Evolutionary conservation across 768 basidiomycete genomes (phyloP).

Genomic region (Tylopilus felleus): DNA sequence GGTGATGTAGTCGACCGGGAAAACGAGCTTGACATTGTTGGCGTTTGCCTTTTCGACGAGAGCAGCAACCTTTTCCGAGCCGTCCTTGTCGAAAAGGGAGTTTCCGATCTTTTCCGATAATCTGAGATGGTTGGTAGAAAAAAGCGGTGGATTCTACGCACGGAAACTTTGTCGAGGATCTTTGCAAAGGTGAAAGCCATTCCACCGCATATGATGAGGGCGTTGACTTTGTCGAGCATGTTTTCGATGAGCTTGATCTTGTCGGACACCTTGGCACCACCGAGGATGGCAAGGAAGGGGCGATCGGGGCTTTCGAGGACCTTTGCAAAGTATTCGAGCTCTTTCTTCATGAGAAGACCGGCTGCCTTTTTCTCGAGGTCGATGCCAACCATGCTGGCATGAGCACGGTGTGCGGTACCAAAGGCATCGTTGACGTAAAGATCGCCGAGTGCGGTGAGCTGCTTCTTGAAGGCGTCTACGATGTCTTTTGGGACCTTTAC

Average conservation of each 20-base stretch:
- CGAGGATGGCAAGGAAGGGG: constrained; percentile 97
- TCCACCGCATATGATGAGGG: constrained; percentile 93
- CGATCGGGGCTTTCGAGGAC: constrained; percentile 91
- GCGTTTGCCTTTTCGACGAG: constrained; percentile 90
- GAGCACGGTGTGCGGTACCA: constrained; percentile 96
- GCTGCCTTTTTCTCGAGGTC: constrained; percentile 89
- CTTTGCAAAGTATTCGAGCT: constrained; percentile 98
- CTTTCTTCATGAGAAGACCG: constrained; percentile 97
- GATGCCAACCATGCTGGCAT: constrained; percentile 98
- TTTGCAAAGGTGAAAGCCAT: constrained; percentile 99
- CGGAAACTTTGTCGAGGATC: constrained; percentile 74
- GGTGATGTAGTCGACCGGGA: constrained; percentile 92
- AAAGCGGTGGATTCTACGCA: constrained; percentile 31
- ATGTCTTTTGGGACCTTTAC: constrained; percentile 84
- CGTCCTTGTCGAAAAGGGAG: constrained; percentile 89
- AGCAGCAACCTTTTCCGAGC: constrained; percentile 77
- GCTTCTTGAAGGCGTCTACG: constrained; percentile 80
- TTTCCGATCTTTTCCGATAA: constrained; percentile 65
- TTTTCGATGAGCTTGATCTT: constrained; percentile 99
- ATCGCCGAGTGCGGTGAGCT: constrained; percentile 88
- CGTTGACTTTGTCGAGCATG: constrained; percentile 98
- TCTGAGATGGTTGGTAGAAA: neutral
- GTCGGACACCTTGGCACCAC: constrained; percentile 98
- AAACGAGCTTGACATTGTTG: constrained; percentile 90
- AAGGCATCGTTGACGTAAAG: constrained; percentile 99